Evolutionary conservation across 2,329 filamentous ascomycete species (phyloP).

Genomic region (Sporothrix brunneoviolacea): DNA sequence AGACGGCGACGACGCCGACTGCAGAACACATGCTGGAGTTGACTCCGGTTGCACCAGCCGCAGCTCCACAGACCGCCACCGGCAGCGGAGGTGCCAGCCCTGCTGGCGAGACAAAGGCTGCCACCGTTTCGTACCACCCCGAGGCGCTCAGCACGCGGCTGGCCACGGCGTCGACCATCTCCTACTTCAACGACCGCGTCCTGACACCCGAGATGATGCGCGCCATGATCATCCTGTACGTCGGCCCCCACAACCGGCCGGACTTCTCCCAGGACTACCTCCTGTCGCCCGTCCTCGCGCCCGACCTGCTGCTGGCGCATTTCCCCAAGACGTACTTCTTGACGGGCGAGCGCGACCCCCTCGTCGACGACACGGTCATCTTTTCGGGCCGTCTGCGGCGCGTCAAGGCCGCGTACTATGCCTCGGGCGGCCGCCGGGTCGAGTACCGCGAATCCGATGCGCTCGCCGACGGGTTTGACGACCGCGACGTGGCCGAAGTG

Average conservation of each 20-base stretch:
- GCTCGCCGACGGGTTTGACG: constrained; percentile 53
- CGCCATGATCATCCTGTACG: constrained; percentile 96
- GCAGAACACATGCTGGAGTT: neutral
- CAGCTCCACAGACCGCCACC: too few species aligned
- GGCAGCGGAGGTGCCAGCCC: neutral
- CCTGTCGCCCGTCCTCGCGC: constrained; percentile 82
- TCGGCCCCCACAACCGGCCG: constrained; percentile 86
- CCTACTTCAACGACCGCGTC: constrained; percentile 93
- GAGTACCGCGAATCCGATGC: constrained; percentile 40
- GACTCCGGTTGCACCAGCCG: neutral
- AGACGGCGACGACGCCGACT: neutral
- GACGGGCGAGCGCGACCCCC: constrained; percentile 87
- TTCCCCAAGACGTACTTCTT: constrained; percentile 94
- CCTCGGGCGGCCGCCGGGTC: constrained; percentile 47
- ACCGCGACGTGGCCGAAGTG: constrained; percentile 68
- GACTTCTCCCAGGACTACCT: constrained; percentile 90
- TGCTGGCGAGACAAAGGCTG: constrained; percentile 5
- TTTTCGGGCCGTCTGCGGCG: constrained; percentile 85
- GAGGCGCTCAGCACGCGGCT: constrained; percentile 71
- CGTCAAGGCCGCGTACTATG: constrained; percentile 56
- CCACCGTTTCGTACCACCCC: constrained; percentile 42
- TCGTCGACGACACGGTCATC: constrained; percentile 95
- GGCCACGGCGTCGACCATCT: constrained; percentile 94
- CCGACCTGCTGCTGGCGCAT: constrained; percentile 71
- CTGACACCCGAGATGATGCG: constrained; percentile 98